Evolutionary conservation across 345 rosid species (phyloP).

Genomic region (Euphorbia lathyris): DNA sequence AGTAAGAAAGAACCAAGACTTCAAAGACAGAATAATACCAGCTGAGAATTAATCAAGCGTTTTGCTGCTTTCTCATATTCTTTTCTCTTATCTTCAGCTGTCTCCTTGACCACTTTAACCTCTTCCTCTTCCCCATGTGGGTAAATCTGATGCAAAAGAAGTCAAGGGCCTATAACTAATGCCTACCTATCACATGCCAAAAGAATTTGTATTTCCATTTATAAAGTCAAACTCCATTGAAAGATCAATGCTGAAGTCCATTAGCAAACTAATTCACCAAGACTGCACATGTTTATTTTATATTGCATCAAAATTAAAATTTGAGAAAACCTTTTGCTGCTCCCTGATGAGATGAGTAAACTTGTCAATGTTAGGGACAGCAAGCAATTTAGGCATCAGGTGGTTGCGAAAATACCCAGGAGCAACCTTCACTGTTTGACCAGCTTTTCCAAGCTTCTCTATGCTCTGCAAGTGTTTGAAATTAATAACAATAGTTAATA

Average conservation of each 20-base stretch:
- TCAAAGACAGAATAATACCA: slow-evolving; percentile 47
- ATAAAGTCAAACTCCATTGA: background rate
- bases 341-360: slow-evolving; percentile 79
- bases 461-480: slow-evolving; percentile 43
- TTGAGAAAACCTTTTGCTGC: slow-evolving; percentile 70
- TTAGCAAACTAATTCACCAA: slow-evolving; percentile 1
- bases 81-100: slow-evolving; percentile 42
- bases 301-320: background rate
- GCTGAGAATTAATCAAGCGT: slow-evolving; percentile 51
- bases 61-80: slow-evolving; percentile 81
- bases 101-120: slow-evolving; percentile 60
- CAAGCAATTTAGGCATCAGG: slow-evolving; percentile 91
- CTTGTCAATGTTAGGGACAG: slow-evolving; percentile 90
- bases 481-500: background rate
- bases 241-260: background rate
- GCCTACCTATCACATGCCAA: background rate
- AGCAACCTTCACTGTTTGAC: slow-evolving; percentile 88
- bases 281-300: background rate
- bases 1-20: background rate
- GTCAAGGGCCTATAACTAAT: background rate
- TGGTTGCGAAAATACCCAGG: slow-evolving; percentile 92
- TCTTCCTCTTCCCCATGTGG: slow-evolving; percentile 69
- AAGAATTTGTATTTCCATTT: background rate
- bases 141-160: slow-evolving; percentile 43
- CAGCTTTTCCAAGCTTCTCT: slow-evolving; percentile 94